These are phyloP conservation scores for Arachis hypogaea DNA, from an alignment of 306 rosid genomes.

Conservation along the genomic window DNA sequence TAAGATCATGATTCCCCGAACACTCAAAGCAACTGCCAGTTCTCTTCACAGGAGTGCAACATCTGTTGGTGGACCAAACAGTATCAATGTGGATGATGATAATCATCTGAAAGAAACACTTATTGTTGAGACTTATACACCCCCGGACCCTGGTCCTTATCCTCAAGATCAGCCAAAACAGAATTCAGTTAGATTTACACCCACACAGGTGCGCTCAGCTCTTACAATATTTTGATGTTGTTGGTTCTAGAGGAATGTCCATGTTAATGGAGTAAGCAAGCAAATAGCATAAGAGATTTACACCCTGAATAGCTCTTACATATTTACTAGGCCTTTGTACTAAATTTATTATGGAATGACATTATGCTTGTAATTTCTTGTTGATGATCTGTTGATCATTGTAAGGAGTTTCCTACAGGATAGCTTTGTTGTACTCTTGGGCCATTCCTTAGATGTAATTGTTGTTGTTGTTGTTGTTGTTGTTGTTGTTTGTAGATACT, in stretches of 20 bases:
- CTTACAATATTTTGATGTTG: slow-evolving; percentile 27
- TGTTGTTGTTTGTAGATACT: not conserved
- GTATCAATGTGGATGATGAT: slow-evolving; percentile 46
- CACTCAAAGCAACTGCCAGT: slow-evolving; percentile 54
- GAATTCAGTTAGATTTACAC: slow-evolving; percentile 91
- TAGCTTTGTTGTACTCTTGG: not conserved
- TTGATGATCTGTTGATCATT: slow-evolving; percentile 13
- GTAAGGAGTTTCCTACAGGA: slow-evolving; percentile 23
- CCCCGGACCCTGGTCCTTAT: slow-evolving; percentile 97
- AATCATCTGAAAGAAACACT: slow-evolving; percentile 63
- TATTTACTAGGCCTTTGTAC: not conserved
- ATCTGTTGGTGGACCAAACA: slow-evolving; percentile 49
- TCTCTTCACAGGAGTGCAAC: slow-evolving; percentile 59
- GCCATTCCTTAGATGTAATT: not conserved
- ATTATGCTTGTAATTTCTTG: slow-evolving; percentile 17
- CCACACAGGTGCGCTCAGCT: slow-evolving; percentile 75
- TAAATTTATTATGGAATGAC: slow-evolving; percentile 5
- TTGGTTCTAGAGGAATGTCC: slow-evolving; percentile 27
- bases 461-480: not conserved
- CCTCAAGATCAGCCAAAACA: slow-evolving; percentile 98
- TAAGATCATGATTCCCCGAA: slow-evolving; percentile 77
- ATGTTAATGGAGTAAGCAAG: not conserved
- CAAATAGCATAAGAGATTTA: too few species aligned
- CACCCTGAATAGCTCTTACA: too few species aligned
- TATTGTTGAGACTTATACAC: slow-evolving; percentile 78